Evolutionary conservation across 2,329 filamentous ascomycete genomes (phyloP), one percentile per base, ranked within the genome.

Genomic region (Stagonosporopsis vannaccii): DNA sequence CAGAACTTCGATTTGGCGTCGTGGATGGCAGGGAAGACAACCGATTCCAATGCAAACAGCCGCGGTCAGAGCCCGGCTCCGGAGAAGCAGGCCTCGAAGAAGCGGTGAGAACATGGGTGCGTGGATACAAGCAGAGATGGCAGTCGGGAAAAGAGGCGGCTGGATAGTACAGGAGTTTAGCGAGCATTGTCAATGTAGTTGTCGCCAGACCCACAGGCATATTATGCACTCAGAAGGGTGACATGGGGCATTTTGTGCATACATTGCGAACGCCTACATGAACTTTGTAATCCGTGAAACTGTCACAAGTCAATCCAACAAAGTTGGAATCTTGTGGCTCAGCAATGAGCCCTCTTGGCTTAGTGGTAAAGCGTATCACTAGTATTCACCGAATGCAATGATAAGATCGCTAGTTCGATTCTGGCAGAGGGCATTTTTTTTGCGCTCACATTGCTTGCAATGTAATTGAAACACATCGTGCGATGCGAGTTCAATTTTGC

Each of bases 1-100:
- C 84, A 85, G 63, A 87, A 85, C 51, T 90, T 90, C 62, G 87
- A 90, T 75, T 80, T 89, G 47, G 87, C 87, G 3, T 83, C 85
- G 6, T 90, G 86, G 84, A 83, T 90, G 82, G 87, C 87, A 17
- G 87, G 87, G 9, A 80, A 79, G 68, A 73, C 68, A 48, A 67
- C 71, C 19, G 65, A 66, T n/a, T 57, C 64, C 2, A 58, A 61
- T 33, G 60, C 56, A 35, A 56, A 59, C 22, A 63, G 56, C 52
- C 59, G 58, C 30, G 66, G 65, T 8, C 61, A 64, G 47, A 74
- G 71, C 46, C 66, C 72, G n/a, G 71, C 67, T 17, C 68, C 66
- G n/a, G 63, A 62, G 26, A 66, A 65, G 45, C 53, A 50, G 46
- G 32, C 44, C 28, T 57, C 56, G 20, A 69, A 67, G 58, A 67